A percentile compares a stretch with the other conserved stretches of the same genome.
Conservation (phyloP, 768 basidiomycete genomes). For the Lactarius sp. region DNA sequence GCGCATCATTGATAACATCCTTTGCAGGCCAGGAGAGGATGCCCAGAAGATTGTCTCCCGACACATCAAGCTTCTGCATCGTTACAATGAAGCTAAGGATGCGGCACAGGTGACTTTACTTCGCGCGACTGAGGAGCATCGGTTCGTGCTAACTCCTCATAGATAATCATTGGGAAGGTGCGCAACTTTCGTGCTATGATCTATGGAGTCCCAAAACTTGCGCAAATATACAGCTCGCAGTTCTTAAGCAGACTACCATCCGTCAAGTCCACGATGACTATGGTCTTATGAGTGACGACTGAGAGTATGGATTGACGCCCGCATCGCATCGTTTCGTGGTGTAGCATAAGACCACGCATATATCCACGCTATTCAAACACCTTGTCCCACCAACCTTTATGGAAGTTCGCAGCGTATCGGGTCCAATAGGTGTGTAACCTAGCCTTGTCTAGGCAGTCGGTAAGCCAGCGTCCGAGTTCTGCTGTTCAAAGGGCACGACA, state of each 20-base stretch:
- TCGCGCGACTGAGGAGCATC: background rate
- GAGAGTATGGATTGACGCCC: background rate
- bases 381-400: too few species aligned
- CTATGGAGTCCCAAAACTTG: conserved; percentile 3
- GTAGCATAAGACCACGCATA: background rate
- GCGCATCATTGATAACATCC: too few species aligned
- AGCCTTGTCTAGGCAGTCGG: too few species aligned
- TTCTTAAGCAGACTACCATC: conserved; percentile 62
- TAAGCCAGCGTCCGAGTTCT: too few species aligned
- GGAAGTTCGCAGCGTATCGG: too few species aligned
- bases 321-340: background rate
- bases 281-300: conserved; percentile 57
- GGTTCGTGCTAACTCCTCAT: background rate
- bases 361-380: background rate
- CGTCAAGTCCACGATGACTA: conserved; percentile 70
- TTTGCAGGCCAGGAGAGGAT: conserved; percentile 37
- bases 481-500: too few species aligned
- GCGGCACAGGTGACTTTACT: conserved; percentile 54
- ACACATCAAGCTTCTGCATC: conserved; percentile 65
- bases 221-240: conserved; percentile 53
- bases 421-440: too few species aligned
- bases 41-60: conserved; percentile 53
- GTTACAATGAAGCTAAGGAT: conserved; percentile 76
- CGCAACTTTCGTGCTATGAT: background rate
- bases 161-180: conserved; percentile 81